A percentile compares a stretch with the other conserved stretches of the same genome.
These are phyloP conservation scores for Starmerella davenportii DNA, from an alignment of 805 yeast species.

Conservation along the genomic window DNA sequence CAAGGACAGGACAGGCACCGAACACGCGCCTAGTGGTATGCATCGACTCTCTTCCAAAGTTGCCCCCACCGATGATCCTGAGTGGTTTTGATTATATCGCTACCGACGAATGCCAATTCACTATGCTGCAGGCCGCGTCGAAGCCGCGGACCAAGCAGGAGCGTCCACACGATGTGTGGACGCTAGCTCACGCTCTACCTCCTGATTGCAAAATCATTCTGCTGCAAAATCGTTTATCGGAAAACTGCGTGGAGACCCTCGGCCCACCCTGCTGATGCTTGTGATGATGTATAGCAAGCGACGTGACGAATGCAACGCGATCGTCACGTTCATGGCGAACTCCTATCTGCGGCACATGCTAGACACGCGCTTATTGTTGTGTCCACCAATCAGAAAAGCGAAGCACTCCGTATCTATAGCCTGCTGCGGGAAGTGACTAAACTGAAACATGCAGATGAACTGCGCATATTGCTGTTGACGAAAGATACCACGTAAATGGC, in stretches of 20 bases:
- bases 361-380: too few relatives aligned
- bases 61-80: background rate
- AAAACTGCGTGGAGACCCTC: background rate
- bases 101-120: background rate
- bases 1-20: background rate
- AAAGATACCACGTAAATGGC: background rate
- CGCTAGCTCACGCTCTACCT: background rate
- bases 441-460: background rate
- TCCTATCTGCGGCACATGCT: background rate
- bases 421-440: background rate
- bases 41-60: background rate
- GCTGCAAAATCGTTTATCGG: background rate
- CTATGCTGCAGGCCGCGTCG: background rate
- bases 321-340: background rate
- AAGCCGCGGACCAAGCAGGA: background rate
- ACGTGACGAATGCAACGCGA: background rate
- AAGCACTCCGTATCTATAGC: too few relatives aligned
- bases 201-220: background rate
- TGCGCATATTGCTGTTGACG: background rate
- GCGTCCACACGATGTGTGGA: background rate
- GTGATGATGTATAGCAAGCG: background rate
- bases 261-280: background rate
- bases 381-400: too few relatives aligned
- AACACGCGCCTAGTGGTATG: background rate
- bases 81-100: background rate